A percentile compares a stretch with the other conserved stretches of the same genome.
Conservation (phyloP, 164 flowering plant species). For the Platanus orientalis region DNA sequence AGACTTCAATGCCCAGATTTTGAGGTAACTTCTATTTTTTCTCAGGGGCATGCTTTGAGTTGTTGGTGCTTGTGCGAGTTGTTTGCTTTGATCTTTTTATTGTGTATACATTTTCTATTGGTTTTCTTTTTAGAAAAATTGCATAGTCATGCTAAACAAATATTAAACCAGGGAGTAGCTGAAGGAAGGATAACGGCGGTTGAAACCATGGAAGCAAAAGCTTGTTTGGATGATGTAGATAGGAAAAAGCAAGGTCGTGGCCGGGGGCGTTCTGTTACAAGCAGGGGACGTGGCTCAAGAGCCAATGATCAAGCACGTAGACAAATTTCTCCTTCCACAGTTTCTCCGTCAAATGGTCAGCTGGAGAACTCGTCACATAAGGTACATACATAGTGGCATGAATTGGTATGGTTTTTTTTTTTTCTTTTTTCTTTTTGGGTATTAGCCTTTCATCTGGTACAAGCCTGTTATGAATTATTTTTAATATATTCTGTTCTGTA, state of each 20-base stretch:
- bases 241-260: constrained; percentile 78
- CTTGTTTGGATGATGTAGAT: constrained; percentile 38
- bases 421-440: too few relatives aligned
- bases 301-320: constrained; percentile 45
- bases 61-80: background rate
- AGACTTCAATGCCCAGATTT: background rate
- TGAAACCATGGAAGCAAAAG: constrained; percentile 40
- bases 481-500: too few relatives aligned
- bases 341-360: constrained; percentile 59
- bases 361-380: constrained; percentile 44
- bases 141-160: constrained; percentile 10
- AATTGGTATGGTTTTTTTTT: too few relatives aligned
- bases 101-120: background rate
- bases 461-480: too few relatives aligned
- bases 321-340: constrained; percentile 34
- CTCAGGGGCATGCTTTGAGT: background rate
- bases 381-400: constrained; percentile 29
- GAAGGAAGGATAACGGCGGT: constrained; percentile 44
- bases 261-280: constrained; percentile 54
- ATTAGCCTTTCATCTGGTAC: too few relatives aligned
- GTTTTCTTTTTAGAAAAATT: background rate
- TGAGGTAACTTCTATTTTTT: background rate
- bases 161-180: constrained; percentile 31
- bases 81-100: constrained; percentile 4
- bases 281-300: constrained; percentile 72